Evolutionary conservation across 768 basidiomycete genomes (phyloP).

Genomic region (Lyophyllum shimeji): DNA sequence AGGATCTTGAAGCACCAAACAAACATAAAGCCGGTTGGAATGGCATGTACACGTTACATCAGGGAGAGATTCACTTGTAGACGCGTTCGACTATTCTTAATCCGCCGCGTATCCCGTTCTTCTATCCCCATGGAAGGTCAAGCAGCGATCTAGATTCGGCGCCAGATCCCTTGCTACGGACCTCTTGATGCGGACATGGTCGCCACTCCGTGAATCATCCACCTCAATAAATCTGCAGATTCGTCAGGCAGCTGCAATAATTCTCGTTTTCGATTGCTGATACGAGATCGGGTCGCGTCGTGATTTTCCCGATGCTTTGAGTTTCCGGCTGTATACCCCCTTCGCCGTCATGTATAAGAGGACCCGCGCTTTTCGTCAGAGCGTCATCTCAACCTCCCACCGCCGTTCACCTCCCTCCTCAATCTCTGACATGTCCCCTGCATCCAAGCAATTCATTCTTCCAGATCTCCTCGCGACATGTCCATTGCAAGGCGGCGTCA

Average conservation of each 20-base stretch:
- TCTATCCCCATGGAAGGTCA: constrained; percentile 22
- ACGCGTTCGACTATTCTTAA: constrained; percentile 20
- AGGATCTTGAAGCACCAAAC: constrained; percentile 7
- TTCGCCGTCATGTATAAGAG: constrained; percentile 7
- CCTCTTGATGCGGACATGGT: constrained; percentile 28
- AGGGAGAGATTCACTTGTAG: constrained; percentile 15
- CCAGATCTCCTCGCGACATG: constrained; percentile 55
- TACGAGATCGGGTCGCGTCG: constrained; percentile 33
- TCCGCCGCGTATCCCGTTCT: constrained; percentile 14
- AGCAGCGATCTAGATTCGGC: constrained; percentile 25
- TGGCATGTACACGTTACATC: constrained; percentile 18
- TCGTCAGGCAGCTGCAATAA: constrained; percentile 24
- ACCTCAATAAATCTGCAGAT: constrained; percentile 38
- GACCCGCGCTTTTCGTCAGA: background rate
- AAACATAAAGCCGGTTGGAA: constrained; percentile 5
- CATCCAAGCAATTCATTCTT: constrained; percentile 42
- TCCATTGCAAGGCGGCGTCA: constrained; percentile 47
- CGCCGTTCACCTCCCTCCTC: constrained; percentile 9
- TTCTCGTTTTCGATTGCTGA: constrained; percentile 19
- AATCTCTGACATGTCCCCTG: constrained; percentile 17
- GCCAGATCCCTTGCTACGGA: constrained; percentile 20
- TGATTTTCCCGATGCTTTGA: constrained; percentile 24
- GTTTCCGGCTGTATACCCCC: constrained; percentile 9
- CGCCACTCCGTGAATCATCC: constrained; percentile 23
- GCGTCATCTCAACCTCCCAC: constrained; percentile 12